phyloP scores from a whole-genome alignment of 2,329 filamentous ascomycete species.

The Gaeumannomyces tritici region DNA sequence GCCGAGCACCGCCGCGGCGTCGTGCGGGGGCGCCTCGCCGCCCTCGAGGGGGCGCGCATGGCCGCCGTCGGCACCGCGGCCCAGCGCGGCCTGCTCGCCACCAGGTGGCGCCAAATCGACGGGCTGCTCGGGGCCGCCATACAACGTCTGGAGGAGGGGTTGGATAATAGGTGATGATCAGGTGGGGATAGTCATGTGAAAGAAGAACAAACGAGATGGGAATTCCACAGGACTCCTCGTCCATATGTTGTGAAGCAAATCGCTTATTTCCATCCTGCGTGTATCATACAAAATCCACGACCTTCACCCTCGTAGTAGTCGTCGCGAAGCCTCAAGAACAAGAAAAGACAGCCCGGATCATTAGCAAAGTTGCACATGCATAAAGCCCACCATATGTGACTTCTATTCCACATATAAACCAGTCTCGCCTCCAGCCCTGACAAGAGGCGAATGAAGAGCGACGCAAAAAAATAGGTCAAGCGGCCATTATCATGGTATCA shows the following conservation, averaged over 20 bases:
- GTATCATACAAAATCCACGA: not conserved
- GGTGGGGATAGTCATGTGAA: not conserved
- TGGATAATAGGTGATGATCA: not conserved
- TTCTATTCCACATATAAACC: too few species aligned
- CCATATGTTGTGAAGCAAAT: not conserved
- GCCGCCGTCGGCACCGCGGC: not conserved
- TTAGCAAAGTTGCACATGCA: not conserved
- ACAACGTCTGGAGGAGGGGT: not conserved
- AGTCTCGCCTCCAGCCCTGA: too few species aligned
- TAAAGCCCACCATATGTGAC: too few species aligned
- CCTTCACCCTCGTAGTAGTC: not conserved
- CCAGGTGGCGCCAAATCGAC: constrained; percentile 2
- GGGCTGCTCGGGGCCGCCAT: not conserved
- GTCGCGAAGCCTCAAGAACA: too few species aligned
- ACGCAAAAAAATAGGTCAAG: too few species aligned
- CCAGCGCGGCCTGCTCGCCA: not conserved
- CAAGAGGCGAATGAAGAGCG: too few species aligned
- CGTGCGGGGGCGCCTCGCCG: constrained; percentile 49
- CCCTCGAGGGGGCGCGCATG: not conserved
- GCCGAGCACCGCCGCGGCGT: constrained; percentile 10
- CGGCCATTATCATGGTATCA: too few species aligned
- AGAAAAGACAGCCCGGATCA: not conserved
- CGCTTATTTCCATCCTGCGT: not conserved
- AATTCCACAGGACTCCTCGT: not conserved
- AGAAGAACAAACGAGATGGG: not conserved